Conservation (phyloP, 1,139 yeast species). For the Candida buenavistaensis region DNA sequence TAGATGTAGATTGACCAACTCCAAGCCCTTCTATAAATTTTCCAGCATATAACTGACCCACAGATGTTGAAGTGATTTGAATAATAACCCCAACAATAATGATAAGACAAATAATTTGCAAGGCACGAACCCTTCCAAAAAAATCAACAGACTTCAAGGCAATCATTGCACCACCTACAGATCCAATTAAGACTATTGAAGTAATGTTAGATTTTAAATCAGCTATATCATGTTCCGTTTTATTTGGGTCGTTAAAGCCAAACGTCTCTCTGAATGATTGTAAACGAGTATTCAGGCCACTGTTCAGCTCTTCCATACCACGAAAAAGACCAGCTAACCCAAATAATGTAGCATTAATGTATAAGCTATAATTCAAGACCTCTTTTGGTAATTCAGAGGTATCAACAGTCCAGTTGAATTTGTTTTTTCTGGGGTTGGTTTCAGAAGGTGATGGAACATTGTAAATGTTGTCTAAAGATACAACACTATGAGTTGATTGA, state of each 20-base stretch:
- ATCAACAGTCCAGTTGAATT: slow-evolving; percentile 15
- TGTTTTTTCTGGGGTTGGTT: slow-evolving; percentile 1
- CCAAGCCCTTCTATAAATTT: slow-evolving; percentile 56
- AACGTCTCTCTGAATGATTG: slow-evolving; percentile 42
- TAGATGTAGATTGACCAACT: slow-evolving; percentile 56
- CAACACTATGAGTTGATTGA: no score
- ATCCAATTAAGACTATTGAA: slow-evolving; percentile 63
- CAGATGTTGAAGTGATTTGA: slow-evolving; percentile 42
- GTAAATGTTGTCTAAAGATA: slow-evolving; percentile 8
- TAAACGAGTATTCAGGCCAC: slow-evolving; percentile 14
- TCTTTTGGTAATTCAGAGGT: slow-evolving; percentile 47
- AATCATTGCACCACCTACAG: slow-evolving; percentile 55
- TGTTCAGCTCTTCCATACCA: slow-evolving; percentile 59
- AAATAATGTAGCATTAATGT: slow-evolving; percentile 49
- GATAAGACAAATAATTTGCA: slow-evolving; percentile 43
- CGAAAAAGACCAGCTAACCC: slow-evolving; percentile 62
- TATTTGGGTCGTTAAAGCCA: slow-evolving; percentile 45
- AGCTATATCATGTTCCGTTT: slow-evolving; percentile 37
- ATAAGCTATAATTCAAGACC: slow-evolving; percentile 48
- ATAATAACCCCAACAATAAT: slow-evolving; percentile 52
- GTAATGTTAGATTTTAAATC: slow-evolving; percentile 54
- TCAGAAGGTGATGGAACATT: not conserved
- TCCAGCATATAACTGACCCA: slow-evolving; percentile 57
- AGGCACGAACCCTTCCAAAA: slow-evolving; percentile 55
- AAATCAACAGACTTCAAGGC: slow-evolving; percentile 49